Evolutionary conservation across 495 filamentous ascomycete genomes (phyloP), one percentile per base, ranked within the genome.

Genomic region (Staphylotrichum longicolle): DNA sequence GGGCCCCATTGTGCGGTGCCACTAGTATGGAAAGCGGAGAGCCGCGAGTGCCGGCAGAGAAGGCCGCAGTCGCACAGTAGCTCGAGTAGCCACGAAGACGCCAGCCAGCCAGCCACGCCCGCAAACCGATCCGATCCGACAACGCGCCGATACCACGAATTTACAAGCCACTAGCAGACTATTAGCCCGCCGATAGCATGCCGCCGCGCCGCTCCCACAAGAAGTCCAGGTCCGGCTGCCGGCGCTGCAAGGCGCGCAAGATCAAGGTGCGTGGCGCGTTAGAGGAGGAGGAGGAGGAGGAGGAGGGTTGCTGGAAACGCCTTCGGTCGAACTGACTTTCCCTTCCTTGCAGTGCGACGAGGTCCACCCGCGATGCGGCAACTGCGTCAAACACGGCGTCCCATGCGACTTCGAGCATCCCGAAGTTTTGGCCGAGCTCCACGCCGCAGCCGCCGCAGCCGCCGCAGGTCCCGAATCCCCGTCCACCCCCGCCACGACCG

Each of bases 301-400:
- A 27, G 20, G 20, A 27, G 20, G 1, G 20, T 27, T 27, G 20
- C 20, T 27, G 20, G 20, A 27, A 27, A 27, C 20, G 20, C 20
- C 20, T 27, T 27, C 20, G 20, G 1, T 27, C 20, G 20, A 27
- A 41, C 49, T 27, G 5, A 44, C 20, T 14, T 11, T 46, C 9
- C 14, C 14, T 2, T 10, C 46, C 47, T 49, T 53, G 52, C 70
- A 86, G 81, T 87, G 84, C 73, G 84, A 87, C 67, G 85, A 86
- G 66, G 73, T 84, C 7, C 83, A 86, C 70, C 85, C 85, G 0
- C 66, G 76, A 14, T 87, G 85, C 61, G 80, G 82, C 45, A 86
- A 86, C 67, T 87, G 85, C 71, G 68, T 78, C 35, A 87, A 86
- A 62, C 85, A 87, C 72, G 84, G 82, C 45, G 84, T 87, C 12